Percentiles rank a stretch among this genome's conserved stretches.
phyloP scores from a whole-genome alignment of 1,284 basidiomycete genomes.

The Coniferiporia weirii region DNA sequence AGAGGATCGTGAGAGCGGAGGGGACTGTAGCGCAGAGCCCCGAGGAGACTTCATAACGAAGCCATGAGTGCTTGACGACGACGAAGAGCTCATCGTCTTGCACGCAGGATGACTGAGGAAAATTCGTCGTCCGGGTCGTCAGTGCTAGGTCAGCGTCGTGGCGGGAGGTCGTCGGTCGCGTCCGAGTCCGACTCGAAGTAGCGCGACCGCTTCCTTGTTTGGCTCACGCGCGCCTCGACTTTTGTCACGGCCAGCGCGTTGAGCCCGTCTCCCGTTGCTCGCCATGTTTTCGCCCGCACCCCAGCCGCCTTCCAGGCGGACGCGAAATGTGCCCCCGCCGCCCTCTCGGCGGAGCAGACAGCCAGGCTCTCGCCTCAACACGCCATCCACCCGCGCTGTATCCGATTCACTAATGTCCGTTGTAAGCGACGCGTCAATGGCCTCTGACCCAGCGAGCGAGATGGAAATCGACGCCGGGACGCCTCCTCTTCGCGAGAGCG shows the following conservation, averaged over 20 bases:
- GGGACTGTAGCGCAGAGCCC: constrained; percentile 24
- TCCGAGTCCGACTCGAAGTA: too few relatives aligned
- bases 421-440: constrained; percentile 12
- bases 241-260: background rate
- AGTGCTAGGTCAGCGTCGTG: background rate
- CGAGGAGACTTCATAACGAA: constrained; percentile 18
- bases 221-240: background rate
- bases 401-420: constrained; percentile 15
- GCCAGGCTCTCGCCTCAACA: constrained; percentile 5
- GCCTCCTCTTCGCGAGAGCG: constrained; percentile 22
- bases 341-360: background rate
- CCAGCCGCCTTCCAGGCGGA: background rate
- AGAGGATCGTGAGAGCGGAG: constrained; percentile 45
- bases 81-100: constrained; percentile 7
- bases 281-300: constrained; percentile 18
- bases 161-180: background rate
- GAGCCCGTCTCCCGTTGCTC: background rate
- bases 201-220: background rate
- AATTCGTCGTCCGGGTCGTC: background rate
- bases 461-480: constrained; percentile 15
- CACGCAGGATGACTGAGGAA: background rate
- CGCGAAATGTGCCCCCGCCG: background rate
- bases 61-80: constrained; percentile 7
- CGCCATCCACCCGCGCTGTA: background rate
- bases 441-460: constrained; percentile 2